A percentile compares a stretch with the other conserved stretches of the same genome.
Conservation (phyloP, 345 rosid genomes). For the Sonneratia caseolaris region DNA sequence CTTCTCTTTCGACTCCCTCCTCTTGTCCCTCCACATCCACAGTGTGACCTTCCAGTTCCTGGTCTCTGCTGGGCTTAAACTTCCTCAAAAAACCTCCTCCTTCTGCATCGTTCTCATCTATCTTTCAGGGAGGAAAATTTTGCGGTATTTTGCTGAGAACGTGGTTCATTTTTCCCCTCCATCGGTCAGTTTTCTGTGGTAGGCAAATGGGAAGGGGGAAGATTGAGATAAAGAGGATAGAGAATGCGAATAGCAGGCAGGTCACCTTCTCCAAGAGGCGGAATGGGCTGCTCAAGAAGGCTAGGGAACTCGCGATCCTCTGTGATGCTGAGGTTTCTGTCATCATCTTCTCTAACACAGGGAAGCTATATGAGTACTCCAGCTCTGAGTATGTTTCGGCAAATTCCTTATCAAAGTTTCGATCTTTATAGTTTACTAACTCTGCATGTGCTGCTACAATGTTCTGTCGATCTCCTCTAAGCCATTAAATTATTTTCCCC, state of each 20-base stretch:
- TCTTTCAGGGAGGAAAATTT: not conserved
- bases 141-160: slow-evolving; percentile 1
- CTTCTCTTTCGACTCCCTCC: not conserved
- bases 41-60: not conserved
- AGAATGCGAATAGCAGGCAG: slow-evolving; percentile 90
- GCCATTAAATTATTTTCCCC: no score
- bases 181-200: not conserved
- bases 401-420: not conserved
- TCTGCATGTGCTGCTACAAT: slow-evolving; percentile 3
- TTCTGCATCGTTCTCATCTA: not conserved
- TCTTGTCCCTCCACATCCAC: not conserved
- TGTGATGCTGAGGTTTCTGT: slow-evolving; percentile 96
- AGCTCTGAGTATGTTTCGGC: slow-evolving; percentile 50
- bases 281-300: slow-evolving; percentile 81
- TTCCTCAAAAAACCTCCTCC: not conserved
- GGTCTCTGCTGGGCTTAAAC: not conserved
- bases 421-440: not conserved
- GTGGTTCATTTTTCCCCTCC: not conserved
- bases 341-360: slow-evolving; percentile 82
- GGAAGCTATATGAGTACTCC: slow-evolving; percentile 83
- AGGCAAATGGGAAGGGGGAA: slow-evolving; percentile 77
- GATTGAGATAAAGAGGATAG: slow-evolving; percentile 90
- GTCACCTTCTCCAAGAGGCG: slow-evolving; percentile 95
- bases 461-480: not conserved
- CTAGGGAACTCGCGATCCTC: slow-evolving; percentile 77